Evolutionary conservation across 2,329 filamentous ascomycete species (phyloP), one percentile per base, ranked within the genome.

Genomic region (Cercospora berteroae): DNA sequence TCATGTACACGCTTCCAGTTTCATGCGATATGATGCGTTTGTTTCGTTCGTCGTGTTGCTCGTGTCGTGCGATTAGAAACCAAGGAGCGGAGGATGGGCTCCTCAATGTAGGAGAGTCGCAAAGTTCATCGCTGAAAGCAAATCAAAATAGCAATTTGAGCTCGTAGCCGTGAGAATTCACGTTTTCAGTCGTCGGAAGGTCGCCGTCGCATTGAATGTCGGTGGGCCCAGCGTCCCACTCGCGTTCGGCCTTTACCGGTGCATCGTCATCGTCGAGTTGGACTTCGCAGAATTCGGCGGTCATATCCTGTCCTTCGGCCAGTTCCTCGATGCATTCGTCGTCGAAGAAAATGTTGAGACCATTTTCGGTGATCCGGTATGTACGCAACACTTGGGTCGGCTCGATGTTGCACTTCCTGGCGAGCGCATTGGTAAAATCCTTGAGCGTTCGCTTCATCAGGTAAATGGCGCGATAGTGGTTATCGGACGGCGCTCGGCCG

Each of bases 241-340:
- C 85, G 74, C 81, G 83, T 48, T 69, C 67, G 23, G 71, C 65
- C 77, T 82, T 87, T 76, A 79, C 80, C 52, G 74, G 79, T 25
- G 68, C 70, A n/a, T 42, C 36, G 67, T 82, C 78, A 20, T 69
- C 70, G 67, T 82, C 78, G 60, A 81, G 77, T 65, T 81, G 71
- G 55, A 91, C 83, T 72, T 95, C 89, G 66, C 91, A 85, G 67
- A 89, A 87, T 73, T 90, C 88, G 50, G 86, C 86, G 42, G 85
- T 82, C 90, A 98, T 95, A 75, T 97, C 94, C 79, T 98, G 93
- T 33, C 93, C 94, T 80, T 99, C 95, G 1, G 88, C 87, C 62
- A 98, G 83, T 78, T 94, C 90, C 55, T 87, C 86, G 33, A 98
- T 87, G 58, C 96, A 89, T 70, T 97, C 93, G 75, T 98, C 93